A percentile compares a stretch with the other conserved stretches of the same genome.
Conservation (phyloP, 2,329 filamentous ascomycete species). For the Dothideomycetidae sp. region DNA sequence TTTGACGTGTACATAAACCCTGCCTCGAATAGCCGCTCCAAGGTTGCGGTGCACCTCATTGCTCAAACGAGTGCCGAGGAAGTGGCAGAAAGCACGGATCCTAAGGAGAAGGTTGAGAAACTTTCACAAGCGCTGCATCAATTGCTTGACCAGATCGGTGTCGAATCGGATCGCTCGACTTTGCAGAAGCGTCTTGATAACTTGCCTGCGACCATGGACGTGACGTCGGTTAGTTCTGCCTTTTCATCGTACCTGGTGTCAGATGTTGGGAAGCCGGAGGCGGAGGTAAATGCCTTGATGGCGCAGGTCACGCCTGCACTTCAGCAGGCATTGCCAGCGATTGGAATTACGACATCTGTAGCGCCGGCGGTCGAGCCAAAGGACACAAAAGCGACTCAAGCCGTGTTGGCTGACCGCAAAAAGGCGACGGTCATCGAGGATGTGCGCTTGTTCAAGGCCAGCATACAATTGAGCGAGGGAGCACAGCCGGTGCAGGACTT, state of each 20-base stretch:
- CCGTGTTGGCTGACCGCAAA: conserved; percentile 5
- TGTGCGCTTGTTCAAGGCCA: conserved; percentile 66
- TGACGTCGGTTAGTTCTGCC: conserved; percentile 26
- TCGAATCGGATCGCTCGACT: conserved; percentile 31
- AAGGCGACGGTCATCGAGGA: conserved; percentile 54
- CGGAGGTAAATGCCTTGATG: conserved; percentile 28
- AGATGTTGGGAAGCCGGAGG: neutral
- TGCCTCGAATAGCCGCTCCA: conserved; percentile 57
- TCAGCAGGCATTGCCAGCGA: conserved; percentile 4
- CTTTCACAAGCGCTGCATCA: conserved; percentile 30
- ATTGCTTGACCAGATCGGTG: conserved; percentile 32
- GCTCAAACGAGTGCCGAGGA: conserved; percentile 43
- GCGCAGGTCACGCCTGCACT: conserved; percentile 24
- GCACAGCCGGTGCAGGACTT: conserved; percentile 60
- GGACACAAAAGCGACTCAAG: conserved; percentile 14
- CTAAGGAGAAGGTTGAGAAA: conserved; percentile 30
- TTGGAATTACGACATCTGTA: conserved; percentile 7
- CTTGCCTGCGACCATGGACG: conserved; percentile 33
- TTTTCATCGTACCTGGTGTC: conserved; percentile 1
- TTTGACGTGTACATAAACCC: conserved; percentile 65
- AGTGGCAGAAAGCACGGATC: conserved; percentile 21
- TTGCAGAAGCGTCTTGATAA: conserved; percentile 32
- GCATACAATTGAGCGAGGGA: conserved; percentile 56
- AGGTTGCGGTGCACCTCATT: conserved; percentile 68
- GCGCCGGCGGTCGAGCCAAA: conserved; percentile 10